Evolutionary conservation across 805 yeast genomes (phyloP).

Genomic region (Starmerella vaccinii): DNA sequence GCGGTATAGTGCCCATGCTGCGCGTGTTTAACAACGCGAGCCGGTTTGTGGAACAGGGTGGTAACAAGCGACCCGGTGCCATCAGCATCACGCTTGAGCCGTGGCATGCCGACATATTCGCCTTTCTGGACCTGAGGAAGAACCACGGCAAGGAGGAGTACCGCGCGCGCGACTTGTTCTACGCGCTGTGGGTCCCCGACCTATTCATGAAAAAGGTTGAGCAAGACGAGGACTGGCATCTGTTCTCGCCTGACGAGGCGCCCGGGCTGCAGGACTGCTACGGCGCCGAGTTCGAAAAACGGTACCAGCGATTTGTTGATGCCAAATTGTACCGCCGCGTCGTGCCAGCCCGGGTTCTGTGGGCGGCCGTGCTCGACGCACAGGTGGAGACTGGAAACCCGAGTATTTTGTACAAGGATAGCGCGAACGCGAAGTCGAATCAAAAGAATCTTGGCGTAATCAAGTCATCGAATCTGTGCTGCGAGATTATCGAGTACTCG

Average conservation of each 20-base stretch:
- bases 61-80: constrained; percentile 94
- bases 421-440: constrained; percentile 77
- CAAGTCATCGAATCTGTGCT: constrained; percentile 83
- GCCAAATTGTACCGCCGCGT: constrained; percentile 49
- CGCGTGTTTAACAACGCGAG: constrained; percentile 91
- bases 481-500: constrained; percentile 84
- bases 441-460: constrained; percentile 83
- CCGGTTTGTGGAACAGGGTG: constrained; percentile 93
- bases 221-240: constrained; percentile 63
- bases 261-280: constrained; percentile 71
- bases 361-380: constrained; percentile 76
- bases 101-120: constrained; percentile 87
- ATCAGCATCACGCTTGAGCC: constrained; percentile 87
- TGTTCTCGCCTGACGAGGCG: constrained; percentile 76
- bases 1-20: constrained; percentile 86
- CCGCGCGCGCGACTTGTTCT: constrained; percentile 83
- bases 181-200: constrained; percentile 90
- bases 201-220: constrained; percentile 82
- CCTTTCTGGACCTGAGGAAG: constrained; percentile 69
- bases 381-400: constrained; percentile 95
- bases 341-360: constrained; percentile 72
- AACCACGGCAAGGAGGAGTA: constrained; percentile 90
- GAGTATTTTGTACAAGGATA: constrained; percentile 84
- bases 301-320: constrained; percentile 59
- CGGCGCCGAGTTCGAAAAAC: constrained; percentile 64